phyloP scores from a whole-genome alignment of 495 filamentous ascomycete genomes.

The Gamarada debralockiae region DNA sequence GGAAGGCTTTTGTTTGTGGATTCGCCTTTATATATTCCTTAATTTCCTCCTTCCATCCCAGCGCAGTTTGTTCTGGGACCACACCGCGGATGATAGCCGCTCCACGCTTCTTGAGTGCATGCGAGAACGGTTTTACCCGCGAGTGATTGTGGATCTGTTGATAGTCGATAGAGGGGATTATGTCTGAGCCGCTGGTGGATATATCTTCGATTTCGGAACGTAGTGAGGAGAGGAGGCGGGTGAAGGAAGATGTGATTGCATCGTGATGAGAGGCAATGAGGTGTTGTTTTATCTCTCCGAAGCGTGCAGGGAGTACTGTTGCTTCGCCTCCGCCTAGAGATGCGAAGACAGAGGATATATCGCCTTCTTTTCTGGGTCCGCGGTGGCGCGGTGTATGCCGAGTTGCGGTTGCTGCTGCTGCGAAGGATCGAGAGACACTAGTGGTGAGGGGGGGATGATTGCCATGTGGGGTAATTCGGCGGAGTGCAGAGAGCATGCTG shows the following conservation, averaged over 20 bases:
- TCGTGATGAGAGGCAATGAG: slow-evolving; percentile 61
- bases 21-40: slow-evolving; percentile 60
- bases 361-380: slow-evolving; percentile 45
- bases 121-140: neutral
- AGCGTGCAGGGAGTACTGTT: slow-evolving; percentile 64
- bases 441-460: neutral
- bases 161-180: slow-evolving; percentile 57
- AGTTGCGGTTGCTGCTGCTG: neutral
- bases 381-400: neutral
- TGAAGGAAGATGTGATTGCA: slow-evolving; percentile 61
- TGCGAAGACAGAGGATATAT: slow-evolving; percentile 82
- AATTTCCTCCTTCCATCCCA: slow-evolving; percentile 50
- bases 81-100: slow-evolving; percentile 61
- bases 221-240: slow-evolving; percentile 59
- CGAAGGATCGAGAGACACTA: slow-evolving; percentile 1
- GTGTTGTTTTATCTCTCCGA: slow-evolving; percentile 62
- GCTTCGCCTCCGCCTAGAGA: slow-evolving; percentile 65
- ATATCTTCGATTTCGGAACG: slow-evolving; percentile 49
- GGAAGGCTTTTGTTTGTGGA: slow-evolving; percentile 50
- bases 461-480: neutral
- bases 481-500: slow-evolving; percentile 3
- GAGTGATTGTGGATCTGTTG: slow-evolving; percentile 2
- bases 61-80: slow-evolving; percentile 52
- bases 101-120: slow-evolving; percentile 37
- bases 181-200: slow-evolving; percentile 25